These are phyloP conservation scores for barrel medic (Medicago truncatula) DNA, from an alignment of 306 rosid species.

Conservation along the genomic window MtrunA17r5.0-ANR NC_053049.1:5366001-5366500, in stretches of 20 bases:
- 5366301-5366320: background rate
- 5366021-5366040: background rate
- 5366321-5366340: background rate
- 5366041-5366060: background rate
- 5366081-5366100: background rate
- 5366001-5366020: background rate
- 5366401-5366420: background rate
- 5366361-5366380: background rate
- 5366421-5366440: background rate
- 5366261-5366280: background rate
- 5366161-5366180: background rate
- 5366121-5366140: background rate
- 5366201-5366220: background rate
- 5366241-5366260: background rate
- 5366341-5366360: background rate
- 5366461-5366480: background rate
- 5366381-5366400: background rate
- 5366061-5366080: background rate
- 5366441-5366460: background rate
- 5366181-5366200: background rate
- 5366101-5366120: background rate
- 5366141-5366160: background rate
- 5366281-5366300: background rate
- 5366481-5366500: background rate
- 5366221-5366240: no score